Evolutionary conservation across 352 stramenopile genomes (phyloP).

Genomic region (Phytophthora europaea): DNA sequence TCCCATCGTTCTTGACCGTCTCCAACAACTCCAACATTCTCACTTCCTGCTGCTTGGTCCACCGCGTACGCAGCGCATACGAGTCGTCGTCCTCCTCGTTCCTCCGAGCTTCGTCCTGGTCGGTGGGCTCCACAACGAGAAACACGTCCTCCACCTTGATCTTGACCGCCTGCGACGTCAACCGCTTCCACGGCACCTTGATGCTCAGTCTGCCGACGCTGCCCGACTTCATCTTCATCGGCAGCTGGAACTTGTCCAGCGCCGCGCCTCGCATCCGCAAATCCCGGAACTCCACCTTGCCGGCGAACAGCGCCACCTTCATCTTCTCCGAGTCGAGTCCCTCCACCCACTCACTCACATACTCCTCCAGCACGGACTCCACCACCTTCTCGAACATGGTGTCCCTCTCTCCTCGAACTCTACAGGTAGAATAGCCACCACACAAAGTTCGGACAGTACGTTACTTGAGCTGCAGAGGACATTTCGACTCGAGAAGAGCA

Average conservation of each 20-base stretch:
- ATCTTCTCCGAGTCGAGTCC: slow-evolving; percentile 90
- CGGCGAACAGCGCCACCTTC: slow-evolving; percentile 85
- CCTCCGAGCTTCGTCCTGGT: slow-evolving; percentile 57
- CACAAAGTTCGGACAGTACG: slow-evolving; percentile 8
- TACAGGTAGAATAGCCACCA: neutral
- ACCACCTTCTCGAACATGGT: slow-evolving; percentile 89
- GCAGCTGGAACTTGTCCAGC: slow-evolving; percentile 85
- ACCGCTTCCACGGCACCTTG: slow-evolving; percentile 88
- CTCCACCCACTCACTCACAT: slow-evolving; percentile 89
- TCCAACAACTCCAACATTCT: slow-evolving; percentile 81
- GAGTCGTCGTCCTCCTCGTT: slow-evolving; percentile 57
- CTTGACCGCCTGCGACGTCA: slow-evolving; percentile 82
- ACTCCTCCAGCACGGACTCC: slow-evolving; percentile 88
- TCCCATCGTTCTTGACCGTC: slow-evolving; percentile 66
- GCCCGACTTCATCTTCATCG: slow-evolving; percentile 79
- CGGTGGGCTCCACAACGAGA: slow-evolving; percentile 71
- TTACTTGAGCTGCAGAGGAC: slow-evolving; percentile 17
- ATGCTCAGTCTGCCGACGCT: slow-evolving; percentile 74
- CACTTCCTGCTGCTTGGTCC: slow-evolving; percentile 87
- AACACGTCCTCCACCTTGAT: slow-evolving; percentile 85
- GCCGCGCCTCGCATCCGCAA: slow-evolving; percentile 74
- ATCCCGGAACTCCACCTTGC: slow-evolving; percentile 87
- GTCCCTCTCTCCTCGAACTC: neutral
- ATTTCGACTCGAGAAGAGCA: slow-evolving; percentile 1
- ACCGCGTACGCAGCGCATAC: slow-evolving; percentile 70